Evolutionary conservation across 352 stramenopile genomes (phyloP).

Genomic region (Pythium grandisporangium): DNA sequence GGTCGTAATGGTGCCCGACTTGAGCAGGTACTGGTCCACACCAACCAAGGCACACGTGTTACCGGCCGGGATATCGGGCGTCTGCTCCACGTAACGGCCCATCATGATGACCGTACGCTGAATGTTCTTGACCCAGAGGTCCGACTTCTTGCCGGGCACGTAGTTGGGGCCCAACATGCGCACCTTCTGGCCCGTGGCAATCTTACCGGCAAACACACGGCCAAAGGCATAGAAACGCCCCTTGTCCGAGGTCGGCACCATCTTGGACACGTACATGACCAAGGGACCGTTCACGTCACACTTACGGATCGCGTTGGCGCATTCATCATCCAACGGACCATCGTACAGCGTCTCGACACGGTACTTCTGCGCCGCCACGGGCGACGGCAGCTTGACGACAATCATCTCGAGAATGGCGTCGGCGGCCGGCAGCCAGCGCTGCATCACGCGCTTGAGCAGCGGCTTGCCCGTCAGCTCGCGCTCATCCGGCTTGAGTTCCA

Average conservation of each 20-base stretch:
- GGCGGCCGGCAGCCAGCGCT: conserved; percentile 98
- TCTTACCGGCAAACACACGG: conserved; percentile 99
- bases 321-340: conserved; percentile 97
- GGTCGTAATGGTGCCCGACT: conserved; percentile 99
- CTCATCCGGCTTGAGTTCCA: conserved; percentile 97
- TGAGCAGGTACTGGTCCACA: conserved; percentile 99
- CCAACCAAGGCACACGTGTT: conserved; percentile 99
- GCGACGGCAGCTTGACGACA: conserved; percentile 98
- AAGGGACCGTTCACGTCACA: conserved; percentile 97
- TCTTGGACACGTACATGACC: conserved; percentile 99
- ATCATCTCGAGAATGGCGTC: conserved; percentile 99
- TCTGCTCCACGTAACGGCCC: conserved; percentile 97
- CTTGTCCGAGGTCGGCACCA: conserved; percentile 98
- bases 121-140: conserved; percentile 99
- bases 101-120: conserved; percentile 99
- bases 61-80: conserved; percentile 97
- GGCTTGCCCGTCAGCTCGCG: conserved; percentile 95
- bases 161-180: conserved; percentile 99
- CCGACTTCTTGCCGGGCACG: conserved; percentile 99
- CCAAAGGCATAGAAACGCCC: conserved; percentile 99
- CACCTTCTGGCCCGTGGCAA: conserved; percentile 98
- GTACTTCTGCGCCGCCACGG: conserved; percentile 95
- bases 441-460: conserved; percentile 97
- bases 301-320: conserved; percentile 95
- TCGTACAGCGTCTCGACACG: conserved; percentile 98